These are phyloP conservation scores for Yarrowia bubula DNA, from an alignment of 805 yeast genomes.

Conservation along the genomic window DNA sequence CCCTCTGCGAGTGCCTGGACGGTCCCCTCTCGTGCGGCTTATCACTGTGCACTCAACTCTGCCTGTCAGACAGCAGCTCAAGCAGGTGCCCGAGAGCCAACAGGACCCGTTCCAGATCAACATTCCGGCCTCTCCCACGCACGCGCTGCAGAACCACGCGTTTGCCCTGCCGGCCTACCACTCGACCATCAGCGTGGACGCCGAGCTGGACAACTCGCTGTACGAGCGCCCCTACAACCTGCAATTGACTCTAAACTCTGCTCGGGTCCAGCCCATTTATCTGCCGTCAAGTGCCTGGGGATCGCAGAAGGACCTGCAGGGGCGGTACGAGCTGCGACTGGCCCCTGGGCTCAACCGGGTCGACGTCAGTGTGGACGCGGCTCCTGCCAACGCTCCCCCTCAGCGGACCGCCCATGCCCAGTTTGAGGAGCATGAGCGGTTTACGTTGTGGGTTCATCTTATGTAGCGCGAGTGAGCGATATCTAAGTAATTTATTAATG, in stretches of 20 bases:
- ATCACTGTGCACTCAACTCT: conserved; percentile 40
- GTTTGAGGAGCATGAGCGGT: conserved; percentile 29
- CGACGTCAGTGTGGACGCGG: conserved; percentile 36
- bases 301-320: conserved; percentile 32
- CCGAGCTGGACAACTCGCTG: conserved; percentile 46
- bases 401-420: conserved; percentile 25
- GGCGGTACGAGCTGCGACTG: conserved; percentile 38
- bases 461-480: not conserved
- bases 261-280: conserved; percentile 35
- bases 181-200: conserved; percentile 47
- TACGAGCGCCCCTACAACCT: conserved; percentile 38
- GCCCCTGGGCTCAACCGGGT: conserved; percentile 41
- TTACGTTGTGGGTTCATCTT: conserved; percentile 30
- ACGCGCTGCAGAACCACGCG: conserved; percentile 43
- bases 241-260: conserved; percentile 38
- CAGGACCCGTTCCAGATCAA: conserved; percentile 42
- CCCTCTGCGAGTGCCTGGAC: conserved; percentile 31
- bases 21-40: conserved; percentile 36
- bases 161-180: conserved; percentile 50
- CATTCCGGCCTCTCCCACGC: conserved; percentile 41
- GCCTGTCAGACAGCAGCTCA: conserved; percentile 38
- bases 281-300: conserved; percentile 32
- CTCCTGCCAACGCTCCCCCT: conserved; percentile 27
- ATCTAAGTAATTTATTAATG: conserved; percentile 14
- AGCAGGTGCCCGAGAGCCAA: conserved; percentile 31